These are phyloP conservation scores for Fusarium multiceps DNA, from an alignment of 2,329 filamentous ascomycete genomes.

Conservation along the genomic window DNA sequence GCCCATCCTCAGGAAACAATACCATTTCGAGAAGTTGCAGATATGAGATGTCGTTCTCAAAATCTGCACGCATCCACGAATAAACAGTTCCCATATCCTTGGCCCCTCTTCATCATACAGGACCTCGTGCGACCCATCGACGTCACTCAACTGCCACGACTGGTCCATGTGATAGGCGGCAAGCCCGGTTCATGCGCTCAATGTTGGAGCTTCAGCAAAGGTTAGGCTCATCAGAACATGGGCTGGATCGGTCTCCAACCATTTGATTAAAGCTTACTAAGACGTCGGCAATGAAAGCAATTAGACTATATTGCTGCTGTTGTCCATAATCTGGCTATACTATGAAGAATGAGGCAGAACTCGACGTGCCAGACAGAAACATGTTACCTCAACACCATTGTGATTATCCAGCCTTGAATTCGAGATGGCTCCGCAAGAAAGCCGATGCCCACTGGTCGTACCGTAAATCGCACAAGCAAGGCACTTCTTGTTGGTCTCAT, in stretches of 20 bases:
- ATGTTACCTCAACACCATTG: neutral
- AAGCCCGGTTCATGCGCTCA: conserved; percentile 31
- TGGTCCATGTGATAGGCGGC: conserved; percentile 37
- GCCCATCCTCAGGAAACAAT: neutral
- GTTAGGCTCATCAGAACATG: neutral
- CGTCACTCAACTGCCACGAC: conserved; percentile 32
- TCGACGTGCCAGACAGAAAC: no score
- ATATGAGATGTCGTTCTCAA: conserved; percentile 5
- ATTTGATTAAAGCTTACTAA: neutral
- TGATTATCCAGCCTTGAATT: neutral
- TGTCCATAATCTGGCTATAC: neutral
- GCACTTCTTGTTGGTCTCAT: neutral
- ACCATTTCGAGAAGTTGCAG: conserved; percentile 6
- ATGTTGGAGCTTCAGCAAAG: conserved; percentile 19
- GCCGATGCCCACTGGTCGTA: conserved; percentile 2
- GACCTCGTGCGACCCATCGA: conserved; percentile 27
- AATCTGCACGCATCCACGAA: conserved; percentile 11
- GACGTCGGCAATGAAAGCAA: neutral
- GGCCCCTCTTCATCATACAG: conserved; percentile 14
- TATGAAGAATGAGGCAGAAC: neutral
- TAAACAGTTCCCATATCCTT: neutral
- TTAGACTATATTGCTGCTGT: neutral
- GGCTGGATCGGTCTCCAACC: neutral
- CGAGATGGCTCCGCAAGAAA: conserved; percentile 10
- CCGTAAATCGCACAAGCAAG: conserved; percentile 11